Percentiles rank a stretch among this genome's conserved stretches.
phyloP scores from a whole-genome alignment of 768 basidiomycete genomes.

The Panaeolus cyanescens region DNA sequence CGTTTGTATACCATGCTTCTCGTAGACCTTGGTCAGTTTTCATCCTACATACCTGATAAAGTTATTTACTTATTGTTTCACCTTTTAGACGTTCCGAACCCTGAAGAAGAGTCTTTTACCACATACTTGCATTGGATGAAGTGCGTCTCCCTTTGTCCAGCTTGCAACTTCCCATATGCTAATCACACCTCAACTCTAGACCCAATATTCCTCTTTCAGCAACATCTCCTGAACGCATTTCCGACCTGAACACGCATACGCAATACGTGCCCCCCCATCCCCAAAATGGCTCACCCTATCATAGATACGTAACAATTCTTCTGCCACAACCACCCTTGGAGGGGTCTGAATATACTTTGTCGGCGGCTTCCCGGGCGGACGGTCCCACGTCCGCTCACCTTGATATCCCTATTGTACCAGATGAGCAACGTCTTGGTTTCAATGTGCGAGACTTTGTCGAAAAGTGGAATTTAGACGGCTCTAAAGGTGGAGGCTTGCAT shows the following conservation, averaged over 20 bases:
- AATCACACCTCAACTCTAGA: constrained; percentile 36
- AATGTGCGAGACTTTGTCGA: constrained; percentile 64
- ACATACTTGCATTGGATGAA: constrained; percentile 86
- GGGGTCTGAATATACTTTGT: constrained; percentile 32
- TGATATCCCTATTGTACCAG: constrained; percentile 48
- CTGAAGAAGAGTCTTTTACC: constrained; percentile 60
- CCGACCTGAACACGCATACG: constrained; percentile 56
- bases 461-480: constrained; percentile 53
- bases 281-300: constrained; percentile 84
- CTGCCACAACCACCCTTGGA: constrained; percentile 62
- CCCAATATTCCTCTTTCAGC: constrained; percentile 83
- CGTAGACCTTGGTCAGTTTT: constrained; percentile 73
- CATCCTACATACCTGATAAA: no score
- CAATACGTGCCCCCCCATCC: constrained; percentile 91
- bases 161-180: constrained; percentile 1
- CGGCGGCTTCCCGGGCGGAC: constrained; percentile 33
- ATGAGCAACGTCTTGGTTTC: constrained; percentile 57
- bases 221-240: constrained; percentile 41
- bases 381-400: constrained; percentile 37
- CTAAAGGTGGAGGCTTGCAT: constrained; percentile 69
- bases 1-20: constrained; percentile 87
- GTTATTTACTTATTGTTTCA: constrained; percentile 7
- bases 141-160: constrained; percentile 42
- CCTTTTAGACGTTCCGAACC: constrained; percentile 77
- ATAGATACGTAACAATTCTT: constrained; percentile 83